Evolutionary conservation across 306 rosid species (phyloP), one percentile per base, ranked within the genome.

Genomic region (Corylus heterophylla): DNA sequence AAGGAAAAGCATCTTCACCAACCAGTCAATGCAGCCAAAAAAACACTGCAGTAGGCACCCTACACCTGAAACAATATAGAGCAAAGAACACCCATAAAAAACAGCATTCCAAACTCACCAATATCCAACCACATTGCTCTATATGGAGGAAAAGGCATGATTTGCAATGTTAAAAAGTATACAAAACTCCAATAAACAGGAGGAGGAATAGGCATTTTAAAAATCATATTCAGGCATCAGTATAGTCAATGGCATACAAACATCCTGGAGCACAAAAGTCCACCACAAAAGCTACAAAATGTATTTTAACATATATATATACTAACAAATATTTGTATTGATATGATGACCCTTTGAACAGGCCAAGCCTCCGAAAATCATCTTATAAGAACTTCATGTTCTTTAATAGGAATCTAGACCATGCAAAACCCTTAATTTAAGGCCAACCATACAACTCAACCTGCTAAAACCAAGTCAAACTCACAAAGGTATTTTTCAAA

Each of bases 401-500:
- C 51, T 67, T 37, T 8, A 3, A 9, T 3, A 68, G 29, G 27
- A 68, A 39, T 51, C 17, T 17, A 44, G 29, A 42, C 72, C 72
- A 68, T 4, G 12, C 52, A 68, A 68, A 68, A 68, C 72, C 72
- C 25, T 42, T 68, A 68, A 68, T 68, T 68, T 42, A 68, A 68
- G 72, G 72, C 49, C 48, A 68, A 68, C 51, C 72, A 17, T 68
- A 9, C 51, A 39, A 44, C 51, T 42, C 52, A 68, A 39, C 52
- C 52, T 22, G 11, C 42, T 61, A 12, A 27, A 39, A 17, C 72
- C 72, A 59, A 22, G 37, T 59, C 51, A 35, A 29, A 62, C 20
- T 74, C 83, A n/a, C 77, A 73, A 74, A 72, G 54, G 49, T 51
- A 31, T 80, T 80, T 64, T 74, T 49, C 78, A 22, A 14, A 72